Percentiles rank a stretch among this genome's conserved stretches.
phyloP scores from a whole-genome alignment of 2,329 filamentous ascomycete genomes.

The Aspergillus alliaceus region DNA sequence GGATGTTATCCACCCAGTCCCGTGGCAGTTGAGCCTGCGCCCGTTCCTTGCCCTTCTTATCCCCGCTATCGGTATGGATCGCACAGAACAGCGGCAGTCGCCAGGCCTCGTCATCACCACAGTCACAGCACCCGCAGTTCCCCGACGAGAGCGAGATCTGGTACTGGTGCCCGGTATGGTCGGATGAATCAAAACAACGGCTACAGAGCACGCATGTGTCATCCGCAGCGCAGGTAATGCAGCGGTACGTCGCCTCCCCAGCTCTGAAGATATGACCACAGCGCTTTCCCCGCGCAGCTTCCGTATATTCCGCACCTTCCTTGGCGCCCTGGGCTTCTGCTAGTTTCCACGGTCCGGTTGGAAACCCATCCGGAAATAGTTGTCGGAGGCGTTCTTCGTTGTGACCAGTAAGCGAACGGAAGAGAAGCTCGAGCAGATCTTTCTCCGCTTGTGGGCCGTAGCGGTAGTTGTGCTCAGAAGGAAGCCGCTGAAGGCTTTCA shows the following conservation, averaged over 20 bases:
- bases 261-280: constrained; percentile 97
- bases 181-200: constrained; percentile 90
- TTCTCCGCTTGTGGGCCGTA: constrained; percentile 71
- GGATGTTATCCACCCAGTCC: constrained; percentile 74
- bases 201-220: constrained; percentile 95
- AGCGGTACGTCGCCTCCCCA: constrained; percentile 91
- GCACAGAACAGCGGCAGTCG: constrained; percentile 78
- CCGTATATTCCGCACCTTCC: constrained; percentile 92
- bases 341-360: constrained; percentile 68
- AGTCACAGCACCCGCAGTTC: constrained; percentile 96
- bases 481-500: constrained; percentile 76
- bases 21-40: constrained; percentile 70
- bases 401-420: constrained; percentile 79
- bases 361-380: constrained; percentile 77
- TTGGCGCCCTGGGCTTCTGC: constrained; percentile 86
- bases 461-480: constrained; percentile 69
- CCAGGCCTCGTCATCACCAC: constrained; percentile 95
- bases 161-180: constrained; percentile 91
- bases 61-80: constrained; percentile 72
- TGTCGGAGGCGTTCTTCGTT: constrained; percentile 71
- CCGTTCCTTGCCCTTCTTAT: constrained; percentile 49
- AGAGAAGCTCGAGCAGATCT: constrained; percentile 76
- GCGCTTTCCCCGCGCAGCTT: constrained; percentile 84
- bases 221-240: constrained; percentile 90
- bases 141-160: constrained; percentile 83